Evolutionary conservation across 1,284 basidiomycete species (phyloP), one percentile per base, ranked within the genome.

Genomic region (Boletus calvinii): DNA sequence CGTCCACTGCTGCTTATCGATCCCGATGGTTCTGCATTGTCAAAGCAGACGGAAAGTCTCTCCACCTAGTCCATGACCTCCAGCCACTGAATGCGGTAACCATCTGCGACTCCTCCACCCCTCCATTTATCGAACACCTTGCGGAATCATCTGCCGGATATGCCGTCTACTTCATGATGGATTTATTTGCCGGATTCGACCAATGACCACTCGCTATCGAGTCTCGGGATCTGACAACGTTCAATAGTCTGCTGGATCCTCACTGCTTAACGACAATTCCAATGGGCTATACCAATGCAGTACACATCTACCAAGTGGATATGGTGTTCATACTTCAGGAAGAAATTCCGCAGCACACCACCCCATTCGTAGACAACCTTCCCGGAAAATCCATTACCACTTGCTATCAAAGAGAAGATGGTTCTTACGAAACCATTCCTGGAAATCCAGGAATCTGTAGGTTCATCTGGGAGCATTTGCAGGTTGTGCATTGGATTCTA

Each of bases 11-110:
- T 0, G 66, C 74, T 0, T 77, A 78, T 49, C 53, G 63, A 0
- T 73, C 68, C 0, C 12, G 62, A 13, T 76, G 73, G 74, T 78
- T 79, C 41, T 75, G 20, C 13, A 5, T 44, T 0, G 20, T 44
- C 11, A 44, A 44, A 5, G 13, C 34, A 31, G 42, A 44, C 24
- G 9, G 31, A 2, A 44, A 44, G 17, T 9, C 31, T 0, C 31
- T 22, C 2, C 9, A 8, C 5, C 22, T 22, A 2, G 22, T 22
- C 22, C 22, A 22, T 5, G 22, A 22, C 22, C 22, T 22, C 22
- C 42, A 44, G 8, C 42, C 31, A 5, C 13, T 44, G 3, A 44
- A 44, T 15, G 13, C 13, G 2, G 18, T 34, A 1, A 34, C 20
- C 7, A 44, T 34, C 12, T 3, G 31, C 10, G 31, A 44, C 31